Base-by-base conservation (phyloP, 768 basidiomycete species). In the Termitomyces sp. region DNA sequence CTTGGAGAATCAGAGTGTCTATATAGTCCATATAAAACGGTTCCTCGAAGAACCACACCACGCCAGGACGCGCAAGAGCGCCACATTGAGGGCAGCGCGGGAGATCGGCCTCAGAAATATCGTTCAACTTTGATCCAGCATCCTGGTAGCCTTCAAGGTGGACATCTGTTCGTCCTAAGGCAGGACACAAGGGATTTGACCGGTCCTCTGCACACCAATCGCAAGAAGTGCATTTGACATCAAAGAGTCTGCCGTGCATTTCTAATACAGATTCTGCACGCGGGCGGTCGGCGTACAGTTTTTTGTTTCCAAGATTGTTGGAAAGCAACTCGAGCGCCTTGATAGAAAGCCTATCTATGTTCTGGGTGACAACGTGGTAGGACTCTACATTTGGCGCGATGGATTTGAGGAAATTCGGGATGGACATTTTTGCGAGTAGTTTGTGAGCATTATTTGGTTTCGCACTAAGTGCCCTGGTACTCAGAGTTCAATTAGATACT, bases 341-440 rank as follows among this genome's bases (percentile, higher is more conserved):
- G 23, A 52, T 30, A 3, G 50, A 52, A 37, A 52, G 50, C 38
- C 81, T 77, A 61, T 87, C 84, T 17, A 85, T 77, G 63, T 85
- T 85, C 62, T 85, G 84, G 12, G 83, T 85, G 37, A 84, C 75
- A 30, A 82, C 74, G 3, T 77, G 71, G 60, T 82, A 82, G 3
- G 70, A 28, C 19, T 52, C 70, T 6, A 77, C 70, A 11, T 63
- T 58, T 8, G 80, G 80, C 9, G 77, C 74, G 17, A 80, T 66
- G 10, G 59, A 54, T 31, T 73, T 60, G 26, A 75, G 70, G 43
- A 72, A 58, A 1, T 66, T 60, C 0, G 76, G 75, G 21, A 78
- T 57, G 45, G 78, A 76, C 46, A 83, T 71, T 53, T 62, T 57
- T 9, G 84, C 78, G 5, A 87, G 68, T 5, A 78, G 76, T 10